phyloP scores from a whole-genome alignment of 2,329 filamentous ascomycete species.

The Purpureocillium takamizusanense region DNA sequence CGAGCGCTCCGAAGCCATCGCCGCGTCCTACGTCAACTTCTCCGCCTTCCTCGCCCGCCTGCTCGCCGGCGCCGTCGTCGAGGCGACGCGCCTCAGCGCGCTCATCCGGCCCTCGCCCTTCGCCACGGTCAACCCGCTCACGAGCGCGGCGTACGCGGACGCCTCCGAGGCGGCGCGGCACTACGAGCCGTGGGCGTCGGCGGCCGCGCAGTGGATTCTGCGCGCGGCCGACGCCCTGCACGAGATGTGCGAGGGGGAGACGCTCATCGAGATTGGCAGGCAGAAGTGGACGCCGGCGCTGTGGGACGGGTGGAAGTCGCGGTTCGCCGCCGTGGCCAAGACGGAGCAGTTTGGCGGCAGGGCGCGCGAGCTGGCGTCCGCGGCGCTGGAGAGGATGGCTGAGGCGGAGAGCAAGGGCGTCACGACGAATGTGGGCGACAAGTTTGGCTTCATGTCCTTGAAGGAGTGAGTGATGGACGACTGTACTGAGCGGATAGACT shows the following conservation, averaged over 20 bases:
- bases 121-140: not conserved
- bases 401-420: not conserved
- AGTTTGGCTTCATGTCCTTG: slow-evolving; percentile 1
- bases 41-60: slow-evolving; percentile 3
- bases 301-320: slow-evolving; percentile 1
- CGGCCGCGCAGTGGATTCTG: slow-evolving; percentile 2
- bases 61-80: not conserved
- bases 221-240: slow-evolving; percentile 1
- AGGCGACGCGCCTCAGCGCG: not conserved
- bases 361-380: not conserved
- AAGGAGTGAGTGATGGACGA: no score
- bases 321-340: slow-evolving; percentile 1
- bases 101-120: slow-evolving; percentile 1
- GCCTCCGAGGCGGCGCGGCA: slow-evolving; percentile 1
- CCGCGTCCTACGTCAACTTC: slow-evolving; percentile 1
- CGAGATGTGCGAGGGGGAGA: slow-evolving; percentile 2
- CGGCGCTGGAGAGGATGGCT: not conserved
- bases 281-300: slow-evolving; percentile 2
- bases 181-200: not conserved
- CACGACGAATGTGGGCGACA: not conserved
- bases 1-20: not conserved
- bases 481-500: no score
- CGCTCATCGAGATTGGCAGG: not conserved
- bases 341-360: not conserved
- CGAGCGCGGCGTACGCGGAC: not conserved